Base-by-base conservation (phyloP, 1,284 basidiomycete genomes). In the Pholiota adiposa region DNA sequence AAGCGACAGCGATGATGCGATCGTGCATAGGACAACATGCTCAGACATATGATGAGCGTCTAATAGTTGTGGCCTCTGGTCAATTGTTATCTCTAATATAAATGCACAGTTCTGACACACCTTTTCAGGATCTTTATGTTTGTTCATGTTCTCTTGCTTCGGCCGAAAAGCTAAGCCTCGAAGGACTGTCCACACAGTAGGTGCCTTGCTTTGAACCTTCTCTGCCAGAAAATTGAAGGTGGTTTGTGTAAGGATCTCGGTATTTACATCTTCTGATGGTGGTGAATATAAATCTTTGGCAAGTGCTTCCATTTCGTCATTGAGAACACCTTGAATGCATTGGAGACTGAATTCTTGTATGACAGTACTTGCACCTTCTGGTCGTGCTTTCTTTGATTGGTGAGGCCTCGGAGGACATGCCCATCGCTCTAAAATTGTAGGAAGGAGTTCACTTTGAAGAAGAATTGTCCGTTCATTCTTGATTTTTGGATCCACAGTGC, bases 351-450 rank as follows among this genome's bases (percentile, higher is more conserved):
- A n/a, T n/a, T n/a, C n/a, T n/a, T n/a, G n/a, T n/a, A n/a, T n/a
- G n/a, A n/a, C n/a, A n/a, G n/a, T n/a, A n/a, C n/a, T n/a, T n/a
- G n/a, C n/a, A n/a, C n/a, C n/a, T n/a, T n/a, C n/a, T n/a, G n/a
- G n/a, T n/a, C 31, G 66, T 51, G 54, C 66, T 38, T 33, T 25
- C 11, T 4, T 9, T n/a, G n/a, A n/a, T n/a, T n/a, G n/a, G n/a
- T n/a, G n/a, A n/a, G n/a, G 34, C 11, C 59, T n/a, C 7, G 53
- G 58, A 44, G 61, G 61, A 2, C 14, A 49, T 1, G 19, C 64
- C 69, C 74, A 76, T 4, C 65, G 64, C 21, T 60, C 33, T 0
- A 77, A 61, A 23, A 77, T 72, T 1, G 14, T 29, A 1, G 69
- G 65, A 14, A 77, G 68, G 54, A 70, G 64, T 1, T 55, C 52